Evolutionary conservation across 2,329 filamentous ascomycete genomes (phyloP).

Genomic region (Rhinocladiella mackenziei): DNA sequence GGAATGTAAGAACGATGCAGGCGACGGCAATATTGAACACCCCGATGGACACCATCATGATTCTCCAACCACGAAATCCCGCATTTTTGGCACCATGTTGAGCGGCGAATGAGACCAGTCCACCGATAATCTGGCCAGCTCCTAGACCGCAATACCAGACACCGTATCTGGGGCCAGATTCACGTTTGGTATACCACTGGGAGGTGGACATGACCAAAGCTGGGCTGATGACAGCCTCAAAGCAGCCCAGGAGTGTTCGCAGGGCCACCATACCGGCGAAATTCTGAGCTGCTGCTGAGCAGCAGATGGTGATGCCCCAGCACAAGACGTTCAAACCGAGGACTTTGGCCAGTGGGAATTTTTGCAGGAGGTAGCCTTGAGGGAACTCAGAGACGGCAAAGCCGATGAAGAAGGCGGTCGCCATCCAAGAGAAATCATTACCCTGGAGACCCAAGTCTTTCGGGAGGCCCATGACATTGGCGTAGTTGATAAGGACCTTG

Average conservation of each 20-base stretch:
- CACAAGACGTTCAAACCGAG: too few species aligned
- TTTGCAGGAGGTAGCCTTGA: too few species aligned
- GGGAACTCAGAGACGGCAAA: too few species aligned
- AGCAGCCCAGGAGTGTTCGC: slow-evolving; percentile 45
- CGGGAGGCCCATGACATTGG: slow-evolving; percentile 59
- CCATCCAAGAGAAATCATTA: slow-evolving; percentile 49
- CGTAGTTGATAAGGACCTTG: slow-evolving; percentile 50
- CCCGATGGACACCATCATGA: slow-evolving; percentile 46
- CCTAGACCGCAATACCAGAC: slow-evolving; percentile 28
- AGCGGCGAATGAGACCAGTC: slow-evolving; percentile 11
- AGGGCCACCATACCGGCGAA: slow-evolving; percentile 44
- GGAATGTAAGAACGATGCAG: slow-evolving; percentile 44
- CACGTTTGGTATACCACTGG: slow-evolving; percentile 49
- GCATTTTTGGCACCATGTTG: slow-evolving; percentile 19
- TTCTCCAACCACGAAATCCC: slow-evolving; percentile 27
- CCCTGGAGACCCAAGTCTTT: slow-evolving; percentile 51
- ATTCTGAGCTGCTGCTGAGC: too few species aligned
- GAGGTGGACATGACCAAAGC: slow-evolving; percentile 50
- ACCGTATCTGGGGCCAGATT: slow-evolving; percentile 30
- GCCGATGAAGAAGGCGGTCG: slow-evolving; percentile 3
- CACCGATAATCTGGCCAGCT: slow-evolving; percentile 11
- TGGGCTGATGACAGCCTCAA: slow-evolving; percentile 48
- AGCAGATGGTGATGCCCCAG: too few species aligned
- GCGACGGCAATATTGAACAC: slow-evolving; percentile 39
- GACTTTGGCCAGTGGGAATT: too few species aligned